These are phyloP conservation scores for Sporothrix globosa DNA, from an alignment of 2,329 filamentous ascomycete genomes.

Conservation along the genomic window DNA sequence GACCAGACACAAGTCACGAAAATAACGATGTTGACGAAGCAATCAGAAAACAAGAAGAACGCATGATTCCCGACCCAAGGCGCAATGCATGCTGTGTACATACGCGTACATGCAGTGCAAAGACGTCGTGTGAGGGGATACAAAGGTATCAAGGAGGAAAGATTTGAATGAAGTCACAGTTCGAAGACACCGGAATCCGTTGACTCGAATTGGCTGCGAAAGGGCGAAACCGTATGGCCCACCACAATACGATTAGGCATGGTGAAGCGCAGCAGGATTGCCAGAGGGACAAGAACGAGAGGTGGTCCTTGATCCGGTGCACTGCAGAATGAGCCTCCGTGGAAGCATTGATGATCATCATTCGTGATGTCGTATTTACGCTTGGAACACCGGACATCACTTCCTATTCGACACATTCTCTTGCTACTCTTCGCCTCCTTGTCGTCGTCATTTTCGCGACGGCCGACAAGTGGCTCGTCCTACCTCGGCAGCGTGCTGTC, in stretches of 20 bases:
- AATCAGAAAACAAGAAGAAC: not conserved
- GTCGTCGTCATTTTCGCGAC: not conserved
- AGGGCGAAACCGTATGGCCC: not conserved
- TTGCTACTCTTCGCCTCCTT: not conserved
- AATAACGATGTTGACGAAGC: not conserved
- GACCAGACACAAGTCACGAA: not conserved
- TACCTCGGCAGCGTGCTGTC: not conserved
- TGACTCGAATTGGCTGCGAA: not conserved
- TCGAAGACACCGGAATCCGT: not conserved
- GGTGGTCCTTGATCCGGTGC: not conserved
- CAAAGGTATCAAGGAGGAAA: not conserved
- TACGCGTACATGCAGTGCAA: not conserved
- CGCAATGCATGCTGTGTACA: conserved; percentile 13
- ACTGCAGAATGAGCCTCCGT: not conserved
- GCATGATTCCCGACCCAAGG: conserved; percentile 18
- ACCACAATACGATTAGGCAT: not conserved
- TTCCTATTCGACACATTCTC: not conserved
- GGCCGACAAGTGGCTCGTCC: conserved; percentile 13
- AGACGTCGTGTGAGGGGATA: conserved; percentile 12
- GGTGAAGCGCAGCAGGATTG: conserved; percentile 5
- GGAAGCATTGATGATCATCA: not conserved
- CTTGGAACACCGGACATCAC: not conserved
- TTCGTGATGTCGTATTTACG: not conserved
- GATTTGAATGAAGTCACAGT: not conserved
- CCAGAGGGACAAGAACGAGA: not conserved